Conservation (phyloP, 2,329 filamentous ascomycete species). For the Aspergillus fumigatiaffinis region DNA sequence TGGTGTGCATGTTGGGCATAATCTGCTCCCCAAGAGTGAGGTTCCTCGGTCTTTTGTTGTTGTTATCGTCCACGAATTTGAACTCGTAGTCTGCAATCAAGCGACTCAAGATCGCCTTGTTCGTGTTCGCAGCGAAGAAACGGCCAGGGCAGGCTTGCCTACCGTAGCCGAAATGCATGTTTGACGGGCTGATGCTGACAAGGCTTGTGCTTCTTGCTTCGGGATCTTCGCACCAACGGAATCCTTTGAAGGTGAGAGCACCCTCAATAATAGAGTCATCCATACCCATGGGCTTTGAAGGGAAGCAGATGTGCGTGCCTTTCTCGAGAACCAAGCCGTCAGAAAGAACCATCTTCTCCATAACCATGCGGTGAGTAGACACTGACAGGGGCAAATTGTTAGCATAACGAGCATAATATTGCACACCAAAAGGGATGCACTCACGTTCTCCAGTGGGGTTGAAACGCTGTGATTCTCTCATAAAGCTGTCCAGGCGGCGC, state of each 20-base stretch:
- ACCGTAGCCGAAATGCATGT: constrained; percentile 28
- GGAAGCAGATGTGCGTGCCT: constrained; percentile 26
- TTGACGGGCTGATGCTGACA: constrained; percentile 15
- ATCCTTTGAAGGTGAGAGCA: constrained; percentile 22
- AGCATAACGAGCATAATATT: background rate
- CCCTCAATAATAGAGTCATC: constrained; percentile 20
- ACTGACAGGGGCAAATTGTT: constrained; percentile 12
- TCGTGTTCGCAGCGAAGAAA: constrained; percentile 19
- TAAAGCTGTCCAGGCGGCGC: constrained; percentile 25
- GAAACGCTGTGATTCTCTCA: constrained; percentile 28
- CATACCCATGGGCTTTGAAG: constrained; percentile 25
- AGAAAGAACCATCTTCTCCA: constrained; percentile 19
- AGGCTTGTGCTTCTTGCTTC: constrained; percentile 13
- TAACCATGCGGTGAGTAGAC: constrained; percentile 26
- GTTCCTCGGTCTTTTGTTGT: constrained; percentile 18
- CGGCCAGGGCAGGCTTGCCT: constrained; percentile 24
- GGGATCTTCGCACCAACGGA: constrained; percentile 25
- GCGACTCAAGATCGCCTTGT: constrained; percentile 26
- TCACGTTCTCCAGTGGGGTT: constrained; percentile 26
- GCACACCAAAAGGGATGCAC: background rate
- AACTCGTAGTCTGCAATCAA: constrained; percentile 29
- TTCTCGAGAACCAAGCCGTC: constrained; percentile 21
- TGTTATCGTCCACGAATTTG: constrained; percentile 17
- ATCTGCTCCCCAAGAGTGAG: constrained; percentile 27
- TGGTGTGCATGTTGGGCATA: constrained; percentile 19